Evolutionary conservation across 192 early-diverging fungal genomes (phyloP).

Genomic region (Podila horticola): DNA sequence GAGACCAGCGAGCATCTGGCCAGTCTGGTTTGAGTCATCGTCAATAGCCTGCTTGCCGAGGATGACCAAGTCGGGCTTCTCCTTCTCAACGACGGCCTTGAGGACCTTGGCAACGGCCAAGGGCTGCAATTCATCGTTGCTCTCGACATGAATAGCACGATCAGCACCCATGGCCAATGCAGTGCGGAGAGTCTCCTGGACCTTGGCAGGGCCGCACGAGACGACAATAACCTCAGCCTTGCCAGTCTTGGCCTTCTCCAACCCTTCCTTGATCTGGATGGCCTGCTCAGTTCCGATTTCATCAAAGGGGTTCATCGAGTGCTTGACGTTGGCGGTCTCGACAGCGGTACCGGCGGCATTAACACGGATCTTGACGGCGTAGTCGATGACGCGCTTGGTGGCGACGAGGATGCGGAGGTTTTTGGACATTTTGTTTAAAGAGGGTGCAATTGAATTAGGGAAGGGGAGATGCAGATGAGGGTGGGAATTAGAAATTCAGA

Average conservation of each 20-base stretch:
- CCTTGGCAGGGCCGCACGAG: conserved; percentile 88
- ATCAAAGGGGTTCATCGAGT: conserved; percentile 99
- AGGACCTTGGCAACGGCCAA: conserved; percentile 92
- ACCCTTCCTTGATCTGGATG: conserved; percentile 89
- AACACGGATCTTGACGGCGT: conserved; percentile 98
- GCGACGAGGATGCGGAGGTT: conserved; percentile 87
- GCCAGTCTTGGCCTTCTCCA: conserved; percentile 58
- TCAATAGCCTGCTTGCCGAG: conserved; percentile 99
- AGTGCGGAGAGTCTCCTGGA: conserved; percentile 92
- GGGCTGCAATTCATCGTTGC: conserved; percentile 84
- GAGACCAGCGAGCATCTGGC: conserved; percentile 98
- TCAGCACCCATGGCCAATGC: conserved; percentile 99
- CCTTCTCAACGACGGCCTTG: conserved; percentile 87
- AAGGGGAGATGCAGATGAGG: neutral
- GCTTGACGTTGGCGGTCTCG: conserved; percentile 93
- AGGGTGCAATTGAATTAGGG: neutral
- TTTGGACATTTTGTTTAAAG: neutral
- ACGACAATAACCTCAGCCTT: conserved; percentile 88
- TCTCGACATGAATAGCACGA: conserved; percentile 92
- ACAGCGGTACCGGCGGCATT: conserved; percentile 87
- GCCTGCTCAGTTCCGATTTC: conserved; percentile 99
- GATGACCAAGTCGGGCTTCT: conserved; percentile 94
- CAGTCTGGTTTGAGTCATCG: conserved; percentile 97
- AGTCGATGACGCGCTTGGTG: conserved; percentile 98
- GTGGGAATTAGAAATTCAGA: neutral